A percentile compares a stretch with the other conserved stretches of the same genome.
Conservation (phyloP, 192 early-diverging fungal genomes). For the Coemansia sp. region DNA sequence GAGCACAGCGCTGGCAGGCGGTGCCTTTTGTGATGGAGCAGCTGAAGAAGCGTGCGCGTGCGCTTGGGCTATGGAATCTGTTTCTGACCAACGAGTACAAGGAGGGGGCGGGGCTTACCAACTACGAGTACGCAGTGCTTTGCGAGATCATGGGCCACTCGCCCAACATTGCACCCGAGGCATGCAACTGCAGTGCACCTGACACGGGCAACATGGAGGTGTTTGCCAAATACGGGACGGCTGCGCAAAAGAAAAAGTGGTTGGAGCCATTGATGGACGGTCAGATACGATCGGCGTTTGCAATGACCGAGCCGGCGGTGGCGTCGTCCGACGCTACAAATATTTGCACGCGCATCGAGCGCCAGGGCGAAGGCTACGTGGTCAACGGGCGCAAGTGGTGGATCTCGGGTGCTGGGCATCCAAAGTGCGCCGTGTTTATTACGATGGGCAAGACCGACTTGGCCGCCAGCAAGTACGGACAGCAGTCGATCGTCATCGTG, state of each 20-base stretch:
- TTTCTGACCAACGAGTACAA: slow-evolving; percentile 80
- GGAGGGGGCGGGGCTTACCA: slow-evolving; percentile 84
- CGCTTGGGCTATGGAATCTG: slow-evolving; percentile 94
- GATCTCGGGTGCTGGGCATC: slow-evolving; percentile 97
- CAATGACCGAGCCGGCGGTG: slow-evolving; percentile 96
- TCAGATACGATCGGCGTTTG: slow-evolving; percentile 93
- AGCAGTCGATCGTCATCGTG: slow-evolving; percentile 89
- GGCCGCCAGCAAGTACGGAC: slow-evolving; percentile 64
- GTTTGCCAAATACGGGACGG: slow-evolving; percentile 89
- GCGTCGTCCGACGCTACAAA: slow-evolving; percentile 98
- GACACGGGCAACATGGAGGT: slow-evolving; percentile 99
- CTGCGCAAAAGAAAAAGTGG: slow-evolving; percentile 78
- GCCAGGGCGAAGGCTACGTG: slow-evolving; percentile 61
- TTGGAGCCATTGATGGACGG: slow-evolving; percentile 82
- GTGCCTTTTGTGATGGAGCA: slow-evolving; percentile 85
- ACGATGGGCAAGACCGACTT: slow-evolving; percentile 85
- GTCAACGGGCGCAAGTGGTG: slow-evolving; percentile 95
- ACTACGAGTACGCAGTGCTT: slow-evolving; percentile 91
- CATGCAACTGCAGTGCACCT: slow-evolving; percentile 88
- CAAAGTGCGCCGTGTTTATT: slow-evolving; percentile 85
- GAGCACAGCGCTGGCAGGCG: slow-evolving; percentile 77
- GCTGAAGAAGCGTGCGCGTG: slow-evolving; percentile 82
- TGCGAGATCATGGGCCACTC: slow-evolving; percentile 87
- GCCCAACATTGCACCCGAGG: slow-evolving; percentile 82
- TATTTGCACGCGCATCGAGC: slow-evolving; percentile 80